These are phyloP conservation scores for Hericium rajendrae DNA, from an alignment of 768 basidiomycete genomes.

Conservation along the genomic window DNA sequence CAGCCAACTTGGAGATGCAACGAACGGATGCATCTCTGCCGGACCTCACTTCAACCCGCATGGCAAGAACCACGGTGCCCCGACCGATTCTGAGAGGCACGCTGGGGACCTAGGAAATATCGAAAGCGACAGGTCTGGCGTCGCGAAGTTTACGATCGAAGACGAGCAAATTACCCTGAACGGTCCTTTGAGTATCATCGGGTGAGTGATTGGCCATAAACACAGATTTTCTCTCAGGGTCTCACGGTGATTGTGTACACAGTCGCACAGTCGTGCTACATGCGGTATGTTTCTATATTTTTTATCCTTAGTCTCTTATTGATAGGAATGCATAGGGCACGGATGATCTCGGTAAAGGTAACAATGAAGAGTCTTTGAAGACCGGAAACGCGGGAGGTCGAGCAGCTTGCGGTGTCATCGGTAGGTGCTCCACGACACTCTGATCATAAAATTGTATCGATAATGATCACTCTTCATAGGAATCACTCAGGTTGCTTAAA, in stretches of 20 bases:
- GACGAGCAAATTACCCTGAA: slow-evolving; percentile 58
- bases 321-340: slow-evolving; percentile 36
- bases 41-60: slow-evolving; percentile 75
- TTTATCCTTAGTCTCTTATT: neutral
- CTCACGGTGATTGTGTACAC: neutral
- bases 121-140: slow-evolving; percentile 46
- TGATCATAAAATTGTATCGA: too few species aligned
- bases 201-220: slow-evolving; percentile 33
- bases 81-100: slow-evolving; percentile 45
- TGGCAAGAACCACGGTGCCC: slow-evolving; percentile 56
- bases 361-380: slow-evolving; percentile 57
- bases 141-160: slow-evolving; percentile 45
- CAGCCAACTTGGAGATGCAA: slow-evolving; percentile 51
- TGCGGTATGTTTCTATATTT: slow-evolving; percentile 32
- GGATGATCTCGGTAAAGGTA: slow-evolving; percentile 72
- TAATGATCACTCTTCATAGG: too few species aligned
- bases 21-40: slow-evolving; percentile 55
- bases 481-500: too few species aligned
- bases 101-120: slow-evolving; percentile 77
- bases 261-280: slow-evolving; percentile 73
- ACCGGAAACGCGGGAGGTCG: slow-evolving; percentile 74
- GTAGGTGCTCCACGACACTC: neutral
- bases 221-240: neutral
- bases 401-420: slow-evolving; percentile 78
- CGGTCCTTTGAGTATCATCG: slow-evolving; percentile 58